These are phyloP conservation scores for Aspergillus avenaceus DNA, from an alignment of 495 filamentous ascomycete species.

Conservation along the genomic window DNA sequence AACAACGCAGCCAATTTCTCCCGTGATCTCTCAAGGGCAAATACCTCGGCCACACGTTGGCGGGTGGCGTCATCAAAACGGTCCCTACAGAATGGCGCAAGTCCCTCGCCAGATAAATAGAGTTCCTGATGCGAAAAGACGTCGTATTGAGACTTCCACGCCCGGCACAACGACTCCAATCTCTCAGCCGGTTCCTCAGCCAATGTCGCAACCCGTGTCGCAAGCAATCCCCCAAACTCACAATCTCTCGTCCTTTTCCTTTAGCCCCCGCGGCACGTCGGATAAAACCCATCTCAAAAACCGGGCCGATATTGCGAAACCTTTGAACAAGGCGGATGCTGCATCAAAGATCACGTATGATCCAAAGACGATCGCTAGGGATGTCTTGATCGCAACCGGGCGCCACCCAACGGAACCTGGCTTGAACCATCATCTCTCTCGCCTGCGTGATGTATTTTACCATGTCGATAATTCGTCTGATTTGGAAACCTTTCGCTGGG, in stretches of 20 bases:
- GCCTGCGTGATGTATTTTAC: constrained; percentile 36
- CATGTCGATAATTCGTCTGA: constrained; percentile 45
- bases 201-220: not conserved
- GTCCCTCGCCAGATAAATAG: not conserved
- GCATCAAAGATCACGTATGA: constrained; percentile 48
- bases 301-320: constrained; percentile 31
- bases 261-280: constrained; percentile 3
- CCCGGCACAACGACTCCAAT: not conserved
- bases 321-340: constrained; percentile 43
- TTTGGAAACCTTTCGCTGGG: constrained; percentile 63
- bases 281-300: constrained; percentile 12
- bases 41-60: not conserved
- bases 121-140: not conserved
- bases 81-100: not conserved
- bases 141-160: not conserved
- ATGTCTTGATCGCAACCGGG: constrained; percentile 58
- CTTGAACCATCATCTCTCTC: constrained; percentile 58
- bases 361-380: constrained; percentile 59
- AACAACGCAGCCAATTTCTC: not conserved
- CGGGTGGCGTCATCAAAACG: not conserved
- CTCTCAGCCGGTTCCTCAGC: not conserved
- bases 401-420: constrained; percentile 52
- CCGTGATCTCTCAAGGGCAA: not conserved
- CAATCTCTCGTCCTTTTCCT: constrained; percentile 7
- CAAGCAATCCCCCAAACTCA: not conserved